phyloP scores from a whole-genome alignment of 208 protist genomes.

The Vickermania ingenoplastis region DNA sequence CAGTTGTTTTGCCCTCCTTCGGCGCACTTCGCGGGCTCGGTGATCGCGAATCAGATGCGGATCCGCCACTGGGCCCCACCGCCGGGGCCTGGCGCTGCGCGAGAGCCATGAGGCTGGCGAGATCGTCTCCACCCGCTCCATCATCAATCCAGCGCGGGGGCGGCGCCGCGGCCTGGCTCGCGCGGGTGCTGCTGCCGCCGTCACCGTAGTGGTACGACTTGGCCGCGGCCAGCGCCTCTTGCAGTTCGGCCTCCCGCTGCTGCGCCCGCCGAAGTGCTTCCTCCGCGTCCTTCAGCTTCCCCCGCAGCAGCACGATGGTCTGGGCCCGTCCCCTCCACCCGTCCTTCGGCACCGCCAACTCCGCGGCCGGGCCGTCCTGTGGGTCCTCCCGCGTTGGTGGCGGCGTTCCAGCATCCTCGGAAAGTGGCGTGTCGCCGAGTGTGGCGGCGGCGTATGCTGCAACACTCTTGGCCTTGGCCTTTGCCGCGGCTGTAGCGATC shows the following conservation, averaged over 20 bases:
- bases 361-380: background rate
- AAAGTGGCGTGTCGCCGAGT: no score
- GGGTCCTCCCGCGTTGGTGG: background rate
- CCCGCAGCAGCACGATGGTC: slow-evolving; percentile 60
- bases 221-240: background rate
- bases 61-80: no score
- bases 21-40: background rate
- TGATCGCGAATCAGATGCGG: no score
- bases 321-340: slow-evolving; percentile 63
- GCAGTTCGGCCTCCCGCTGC: background rate
- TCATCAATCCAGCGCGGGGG: background rate
- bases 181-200: slow-evolving; percentile 6
- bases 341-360: background rate
- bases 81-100: background rate
- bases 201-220: slow-evolving; percentile 1
- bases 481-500: background rate
- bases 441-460: no score
- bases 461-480: background rate
- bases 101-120: slow-evolving; percentile 5
- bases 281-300: slow-evolving; percentile 55
- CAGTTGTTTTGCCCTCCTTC: background rate
- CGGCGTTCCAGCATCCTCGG: no score
- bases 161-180: slow-evolving; percentile 1
- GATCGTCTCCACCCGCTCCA: background rate
- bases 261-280: slow-evolving; percentile 4